Conservation (phyloP, 1,284 basidiomycete species). For the Rhodotorula sp. region DNA sequence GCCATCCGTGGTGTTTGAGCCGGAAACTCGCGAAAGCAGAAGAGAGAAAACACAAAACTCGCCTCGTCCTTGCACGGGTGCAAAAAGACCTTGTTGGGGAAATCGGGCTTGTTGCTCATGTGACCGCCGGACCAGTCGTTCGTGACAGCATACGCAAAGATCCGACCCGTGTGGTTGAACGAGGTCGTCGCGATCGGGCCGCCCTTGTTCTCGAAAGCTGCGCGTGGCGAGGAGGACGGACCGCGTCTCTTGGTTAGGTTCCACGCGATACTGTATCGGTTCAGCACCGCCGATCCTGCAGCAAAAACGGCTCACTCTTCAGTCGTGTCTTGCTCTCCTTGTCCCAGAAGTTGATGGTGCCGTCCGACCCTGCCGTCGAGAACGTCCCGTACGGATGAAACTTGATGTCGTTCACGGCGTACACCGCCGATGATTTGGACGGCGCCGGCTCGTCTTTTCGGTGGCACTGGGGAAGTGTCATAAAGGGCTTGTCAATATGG, state of each 20-base stretch:
- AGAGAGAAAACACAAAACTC: not conserved
- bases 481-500: no score
- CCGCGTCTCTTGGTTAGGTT: not conserved
- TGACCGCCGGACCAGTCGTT: conserved; percentile 67
- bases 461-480: conserved; percentile 24
- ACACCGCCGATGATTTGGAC: conserved; percentile 64
- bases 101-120: conserved; percentile 74
- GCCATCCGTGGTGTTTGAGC: not conserved
- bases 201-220: conserved; percentile 68
- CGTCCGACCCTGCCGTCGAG: conserved; percentile 85
- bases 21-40: no score
- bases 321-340: conserved; percentile 84
- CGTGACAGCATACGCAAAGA: conserved; percentile 68
- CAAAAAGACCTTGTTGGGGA: conserved; percentile 82
- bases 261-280: not conserved
- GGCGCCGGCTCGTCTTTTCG: conserved; percentile 38
- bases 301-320: conserved; percentile 63
- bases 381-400: conserved; percentile 94
- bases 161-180: conserved; percentile 81
- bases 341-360: conserved; percentile 84
- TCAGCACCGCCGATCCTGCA: not conserved
- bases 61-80: conserved; percentile 71
- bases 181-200: conserved; percentile 69
- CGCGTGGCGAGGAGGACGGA: conserved; percentile 6
- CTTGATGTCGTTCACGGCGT: conserved; percentile 83